Evolutionary conservation across 2,329 filamentous ascomycete genomes (phyloP).

Genomic region (Trichophyton simii): DNA sequence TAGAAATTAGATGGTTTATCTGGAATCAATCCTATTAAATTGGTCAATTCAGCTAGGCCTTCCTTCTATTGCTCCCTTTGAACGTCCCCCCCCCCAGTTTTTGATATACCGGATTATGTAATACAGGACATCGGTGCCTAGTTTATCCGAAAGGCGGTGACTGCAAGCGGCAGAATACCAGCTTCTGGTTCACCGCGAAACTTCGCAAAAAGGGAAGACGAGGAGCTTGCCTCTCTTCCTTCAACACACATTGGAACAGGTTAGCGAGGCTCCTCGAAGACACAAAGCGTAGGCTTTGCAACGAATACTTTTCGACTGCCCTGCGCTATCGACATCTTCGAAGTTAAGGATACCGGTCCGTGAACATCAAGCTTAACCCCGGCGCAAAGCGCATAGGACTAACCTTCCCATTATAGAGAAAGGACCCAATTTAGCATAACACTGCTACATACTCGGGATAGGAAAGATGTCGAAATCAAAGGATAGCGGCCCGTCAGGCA

Average conservation of each 20-base stretch:
- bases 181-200: background rate
- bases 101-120: background rate
- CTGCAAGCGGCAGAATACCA: background rate
- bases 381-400: background rate
- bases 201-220: background rate
- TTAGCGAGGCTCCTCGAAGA: background rate
- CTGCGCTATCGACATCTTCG: background rate
- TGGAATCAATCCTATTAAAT: background rate
- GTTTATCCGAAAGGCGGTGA: background rate
- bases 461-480: conserved; percentile 30
- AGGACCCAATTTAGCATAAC: background rate
- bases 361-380: background rate
- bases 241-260: background rate
- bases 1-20: background rate
- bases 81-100: background rate
- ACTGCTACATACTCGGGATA: too few species aligned
- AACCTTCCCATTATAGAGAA: background rate
- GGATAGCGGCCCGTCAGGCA: conserved; percentile 27
- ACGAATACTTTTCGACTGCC: background rate
- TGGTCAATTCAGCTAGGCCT: background rate
- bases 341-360: background rate
- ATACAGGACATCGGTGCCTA: background rate
- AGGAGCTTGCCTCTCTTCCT: background rate
- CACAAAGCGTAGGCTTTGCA: background rate
- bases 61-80: background rate